Evolutionary conservation across 1,284 basidiomycete genomes (phyloP).

Genomic region (Irpex sp.): DNA sequence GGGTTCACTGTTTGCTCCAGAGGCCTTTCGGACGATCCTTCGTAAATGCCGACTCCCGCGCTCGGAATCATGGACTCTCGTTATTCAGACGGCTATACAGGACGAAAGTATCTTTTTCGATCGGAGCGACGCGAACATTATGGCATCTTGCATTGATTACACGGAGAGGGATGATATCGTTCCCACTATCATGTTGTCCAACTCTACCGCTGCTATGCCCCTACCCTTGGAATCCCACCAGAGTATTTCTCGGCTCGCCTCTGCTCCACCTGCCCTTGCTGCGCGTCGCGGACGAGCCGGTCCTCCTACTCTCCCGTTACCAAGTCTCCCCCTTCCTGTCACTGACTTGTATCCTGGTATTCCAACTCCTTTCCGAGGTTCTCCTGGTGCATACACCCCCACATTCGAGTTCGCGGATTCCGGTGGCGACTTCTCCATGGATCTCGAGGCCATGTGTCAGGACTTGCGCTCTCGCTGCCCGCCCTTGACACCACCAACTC

Average conservation of each 20-base stretch:
- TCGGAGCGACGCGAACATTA: background rate
- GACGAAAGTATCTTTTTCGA: background rate
- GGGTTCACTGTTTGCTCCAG: conserved; percentile 46
- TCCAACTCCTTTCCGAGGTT: conserved; percentile 59
- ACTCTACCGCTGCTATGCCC: conserved; percentile 43
- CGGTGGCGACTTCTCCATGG: conserved; percentile 30
- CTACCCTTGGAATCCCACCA: conserved; percentile 39
- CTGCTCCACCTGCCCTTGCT: conserved; percentile 43
- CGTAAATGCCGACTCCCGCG: conserved; percentile 16
- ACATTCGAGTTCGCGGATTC: conserved; percentile 30
- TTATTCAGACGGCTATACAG: background rate
- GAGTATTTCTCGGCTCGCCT: conserved; percentile 17
- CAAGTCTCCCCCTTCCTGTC: conserved; percentile 6
- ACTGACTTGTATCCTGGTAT: conserved; percentile 50
- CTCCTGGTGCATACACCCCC: conserved; percentile 44
- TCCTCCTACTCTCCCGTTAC: conserved; percentile 38
- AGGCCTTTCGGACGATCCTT: conserved; percentile 32
- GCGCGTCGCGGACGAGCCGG: conserved; percentile 49
- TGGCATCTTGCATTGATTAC: background rate
- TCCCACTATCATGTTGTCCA: conserved; percentile 52
- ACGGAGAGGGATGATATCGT: conserved; percentile 11
- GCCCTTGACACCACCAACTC: conserved; percentile 19
- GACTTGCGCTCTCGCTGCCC: conserved; percentile 30
- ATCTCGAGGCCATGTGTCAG: conserved; percentile 53
- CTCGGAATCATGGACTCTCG: background rate